These are phyloP conservation scores for Raphanus hybrid DNA, from an alignment of 441 rosid genomes.

Conservation along the genomic window DNA sequence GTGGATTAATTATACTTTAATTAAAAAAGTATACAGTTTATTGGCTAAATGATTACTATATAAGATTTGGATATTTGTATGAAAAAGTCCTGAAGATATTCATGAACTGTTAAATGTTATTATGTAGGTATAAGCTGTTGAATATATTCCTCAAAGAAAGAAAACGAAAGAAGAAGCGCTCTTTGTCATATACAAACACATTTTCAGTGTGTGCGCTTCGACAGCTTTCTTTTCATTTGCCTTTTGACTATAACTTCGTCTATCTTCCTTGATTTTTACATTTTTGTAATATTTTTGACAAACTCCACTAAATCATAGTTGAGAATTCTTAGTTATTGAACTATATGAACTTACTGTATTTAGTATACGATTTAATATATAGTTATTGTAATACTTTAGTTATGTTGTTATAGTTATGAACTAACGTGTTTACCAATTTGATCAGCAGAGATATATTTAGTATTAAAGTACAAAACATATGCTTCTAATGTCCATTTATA, in stretches of 20 bases:
- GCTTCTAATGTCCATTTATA: neutral
- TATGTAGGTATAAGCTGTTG: slow-evolving; percentile 38
- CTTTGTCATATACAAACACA: slow-evolving; percentile 14
- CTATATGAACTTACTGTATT: neutral
- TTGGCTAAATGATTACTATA: slow-evolving; percentile 17
- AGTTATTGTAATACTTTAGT: neutral
- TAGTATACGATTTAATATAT: neutral
- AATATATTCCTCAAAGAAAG: slow-evolving; percentile 37
- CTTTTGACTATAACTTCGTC: slow-evolving; percentile 30
- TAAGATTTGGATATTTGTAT: slow-evolving; percentile 25
- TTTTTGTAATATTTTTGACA: neutral
- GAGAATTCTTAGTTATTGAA: neutral
- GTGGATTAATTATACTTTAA: slow-evolving; percentile 28
- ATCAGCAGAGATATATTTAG: neutral
- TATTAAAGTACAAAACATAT: neutral
- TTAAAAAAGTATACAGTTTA: slow-evolving; percentile 22
- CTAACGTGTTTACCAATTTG: neutral
- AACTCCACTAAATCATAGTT: neutral
- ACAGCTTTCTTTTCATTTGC: slow-evolving; percentile 13
- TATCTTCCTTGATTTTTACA: neutral
- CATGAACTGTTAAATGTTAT: slow-evolving; percentile 7
- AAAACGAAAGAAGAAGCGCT: slow-evolving; percentile 22
- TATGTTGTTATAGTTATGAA: neutral
- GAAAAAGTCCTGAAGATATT: slow-evolving; percentile 12
- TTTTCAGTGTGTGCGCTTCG: slow-evolving; percentile 19